Conservation (phyloP, 2,329 filamentous ascomycete genomes). For the Alternaria sp. region DNA sequence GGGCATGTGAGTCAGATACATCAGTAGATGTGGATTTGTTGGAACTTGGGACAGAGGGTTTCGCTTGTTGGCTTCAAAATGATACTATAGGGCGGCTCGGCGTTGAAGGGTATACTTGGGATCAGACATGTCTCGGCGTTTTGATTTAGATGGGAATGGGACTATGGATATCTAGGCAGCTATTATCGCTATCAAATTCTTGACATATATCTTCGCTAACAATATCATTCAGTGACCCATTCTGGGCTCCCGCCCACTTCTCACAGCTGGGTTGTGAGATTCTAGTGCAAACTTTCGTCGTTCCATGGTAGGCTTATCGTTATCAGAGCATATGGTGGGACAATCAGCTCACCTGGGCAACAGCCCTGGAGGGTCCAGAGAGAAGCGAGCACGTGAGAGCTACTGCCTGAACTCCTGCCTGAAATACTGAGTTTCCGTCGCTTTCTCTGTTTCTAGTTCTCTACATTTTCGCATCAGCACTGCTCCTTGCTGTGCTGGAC, state of each 20-base stretch:
- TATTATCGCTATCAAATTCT: not conserved
- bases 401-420: not conserved
- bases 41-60: not conserved
- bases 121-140: not conserved
- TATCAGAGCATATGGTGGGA: not conserved
- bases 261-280: no score
- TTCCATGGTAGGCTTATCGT: not conserved
- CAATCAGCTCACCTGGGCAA: not conserved
- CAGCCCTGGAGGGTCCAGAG: not conserved
- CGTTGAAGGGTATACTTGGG: not conserved
- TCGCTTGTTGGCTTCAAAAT: slow-evolving; percentile 6
- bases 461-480: fast-evolving
- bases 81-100: not conserved
- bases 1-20: slow-evolving; percentile 34
- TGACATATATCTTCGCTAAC: not conserved
- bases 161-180: not conserved
- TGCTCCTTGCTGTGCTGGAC: not conserved
- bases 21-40: slow-evolving; percentile 17
- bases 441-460: not conserved
- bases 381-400: not conserved
- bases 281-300: no score
- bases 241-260: no score
- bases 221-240: no score
- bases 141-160: not conserved
- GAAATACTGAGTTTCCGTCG: not conserved